These are phyloP conservation scores for Emmonsiellopsis sp. DNA, from an alignment of 2,329 filamentous ascomycete species.

Conservation along the genomic window DNA sequence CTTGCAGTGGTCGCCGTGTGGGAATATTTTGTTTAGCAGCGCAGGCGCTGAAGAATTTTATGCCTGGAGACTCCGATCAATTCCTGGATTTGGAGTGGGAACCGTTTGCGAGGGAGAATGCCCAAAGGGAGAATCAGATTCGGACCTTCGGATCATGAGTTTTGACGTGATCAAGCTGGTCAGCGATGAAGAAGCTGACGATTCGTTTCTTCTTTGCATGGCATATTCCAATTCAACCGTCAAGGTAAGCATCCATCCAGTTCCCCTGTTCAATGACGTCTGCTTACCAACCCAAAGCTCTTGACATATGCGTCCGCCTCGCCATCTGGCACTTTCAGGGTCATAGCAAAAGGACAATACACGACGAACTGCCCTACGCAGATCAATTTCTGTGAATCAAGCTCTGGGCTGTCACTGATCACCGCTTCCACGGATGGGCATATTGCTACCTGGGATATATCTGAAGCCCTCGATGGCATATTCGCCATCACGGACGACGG, in stretches of 20 bases:
- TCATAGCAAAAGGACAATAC: slow-evolving; percentile 50
- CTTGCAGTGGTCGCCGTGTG: slow-evolving; percentile 60
- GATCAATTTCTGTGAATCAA: slow-evolving; percentile 29
- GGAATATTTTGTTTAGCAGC: slow-evolving; percentile 69
- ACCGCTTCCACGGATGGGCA: slow-evolving; percentile 77
- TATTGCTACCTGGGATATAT: slow-evolving; percentile 51
- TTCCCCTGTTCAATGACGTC: not conserved
- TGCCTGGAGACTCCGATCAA: slow-evolving; percentile 59
- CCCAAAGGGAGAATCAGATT: slow-evolving; percentile 38
- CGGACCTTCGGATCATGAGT: slow-evolving; percentile 70
- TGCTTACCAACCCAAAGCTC: slow-evolving; percentile 25
- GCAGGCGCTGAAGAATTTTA: slow-evolving; percentile 84
- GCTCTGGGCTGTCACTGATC: slow-evolving; percentile 36
- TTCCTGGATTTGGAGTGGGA: slow-evolving; percentile 46
- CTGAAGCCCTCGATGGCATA: slow-evolving; percentile 18
- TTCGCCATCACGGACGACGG: slow-evolving; percentile 15
- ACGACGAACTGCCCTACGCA: slow-evolving; percentile 71
- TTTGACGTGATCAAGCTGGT: slow-evolving; percentile 51
- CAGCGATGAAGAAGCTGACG: slow-evolving; percentile 14
- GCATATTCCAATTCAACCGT: slow-evolving; percentile 77
- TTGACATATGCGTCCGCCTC: slow-evolving; percentile 30
- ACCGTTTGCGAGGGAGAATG: slow-evolving; percentile 43
- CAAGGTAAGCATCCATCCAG: slow-evolving; percentile 36
- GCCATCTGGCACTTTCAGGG: slow-evolving; percentile 18
- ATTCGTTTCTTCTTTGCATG: slow-evolving; percentile 54